Conservation (phyloP, 305 asterid genomes). For the Plantago coronopus region DNA sequence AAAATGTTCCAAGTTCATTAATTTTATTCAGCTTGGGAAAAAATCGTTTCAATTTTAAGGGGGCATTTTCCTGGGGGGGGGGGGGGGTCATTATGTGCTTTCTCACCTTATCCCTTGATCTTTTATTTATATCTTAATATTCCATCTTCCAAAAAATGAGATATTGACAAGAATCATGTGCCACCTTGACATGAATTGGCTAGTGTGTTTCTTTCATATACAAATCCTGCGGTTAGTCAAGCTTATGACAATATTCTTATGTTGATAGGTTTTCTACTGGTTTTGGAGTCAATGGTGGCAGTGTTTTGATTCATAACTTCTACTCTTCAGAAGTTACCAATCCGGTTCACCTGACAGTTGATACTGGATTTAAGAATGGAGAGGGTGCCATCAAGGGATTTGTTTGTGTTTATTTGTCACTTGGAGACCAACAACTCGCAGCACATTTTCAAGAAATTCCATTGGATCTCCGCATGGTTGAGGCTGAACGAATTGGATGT, state of each 20-base stretch:
- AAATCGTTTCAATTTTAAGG: too few relatives aligned
- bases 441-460: conserved; percentile 91
- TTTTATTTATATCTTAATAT: too few relatives aligned
- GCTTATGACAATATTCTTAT: conserved; percentile 23
- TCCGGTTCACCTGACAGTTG: conserved; percentile 81
- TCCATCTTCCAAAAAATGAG: too few relatives aligned
- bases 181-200: too few relatives aligned
- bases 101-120: too few relatives aligned
- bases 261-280: conserved; percentile 83
- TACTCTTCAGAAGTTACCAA: conserved; percentile 46
- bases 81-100: too few relatives aligned
- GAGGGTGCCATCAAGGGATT: conserved; percentile 69
- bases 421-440: conserved; percentile 81
- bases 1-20: too few relatives aligned
- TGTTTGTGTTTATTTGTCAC: conserved; percentile 54
- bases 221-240: not conserved
- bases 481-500: conserved; percentile 91
- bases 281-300: conserved; percentile 66
- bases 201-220: too few relatives aligned
- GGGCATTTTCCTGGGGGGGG: too few relatives aligned
- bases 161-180: too few relatives aligned
- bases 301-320: conserved; percentile 72
- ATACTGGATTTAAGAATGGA: conserved; percentile 62
- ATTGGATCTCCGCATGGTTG: conserved; percentile 77
- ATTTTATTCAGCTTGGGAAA: too few relatives aligned